Evolutionary conservation across 225 moss, liverwort and hornwort species (phyloP).

Genomic region (Climacium dendroides): DNA sequence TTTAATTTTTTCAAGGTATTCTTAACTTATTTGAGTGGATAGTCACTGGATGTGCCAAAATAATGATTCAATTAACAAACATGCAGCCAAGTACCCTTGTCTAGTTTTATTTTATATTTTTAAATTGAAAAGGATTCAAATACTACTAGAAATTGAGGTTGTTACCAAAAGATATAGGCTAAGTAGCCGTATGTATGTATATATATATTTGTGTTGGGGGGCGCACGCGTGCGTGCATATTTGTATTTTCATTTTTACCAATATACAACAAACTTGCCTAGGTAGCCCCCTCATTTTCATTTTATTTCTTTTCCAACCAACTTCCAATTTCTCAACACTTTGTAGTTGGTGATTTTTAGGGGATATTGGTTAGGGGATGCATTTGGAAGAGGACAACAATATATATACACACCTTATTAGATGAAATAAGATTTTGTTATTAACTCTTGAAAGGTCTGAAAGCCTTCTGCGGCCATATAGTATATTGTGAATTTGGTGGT

Average conservation of each 20-base stretch:
- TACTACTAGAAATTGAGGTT: accelerated
- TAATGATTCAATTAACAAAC: neutral
- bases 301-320: accelerated
- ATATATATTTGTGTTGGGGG: no score
- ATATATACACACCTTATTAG: neutral
- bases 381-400: neutral
- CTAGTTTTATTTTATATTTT: neutral
- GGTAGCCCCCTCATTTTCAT: neutral
- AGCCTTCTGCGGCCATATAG: no score
- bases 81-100: neutral
- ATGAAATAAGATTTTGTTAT: neutral
- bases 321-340: accelerated
- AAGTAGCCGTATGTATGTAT: no score
- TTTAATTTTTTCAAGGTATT: no score
- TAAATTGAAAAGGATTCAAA: neutral
- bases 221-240: no score
- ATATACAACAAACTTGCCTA: neutral
- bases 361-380: accelerated
- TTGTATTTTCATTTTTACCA: neutral
- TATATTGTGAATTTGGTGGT: no score
- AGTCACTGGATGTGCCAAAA: neutral
- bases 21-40: neutral
- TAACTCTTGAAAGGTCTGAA: no score
- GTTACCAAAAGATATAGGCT: neutral
- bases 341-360: accelerated